Percentiles rank a stretch among this genome's conserved stretches.
Evolutionary conservation across 495 filamentous ascomycete species (phyloP).

Genomic region (Aspergillus homomorphus): DNA sequence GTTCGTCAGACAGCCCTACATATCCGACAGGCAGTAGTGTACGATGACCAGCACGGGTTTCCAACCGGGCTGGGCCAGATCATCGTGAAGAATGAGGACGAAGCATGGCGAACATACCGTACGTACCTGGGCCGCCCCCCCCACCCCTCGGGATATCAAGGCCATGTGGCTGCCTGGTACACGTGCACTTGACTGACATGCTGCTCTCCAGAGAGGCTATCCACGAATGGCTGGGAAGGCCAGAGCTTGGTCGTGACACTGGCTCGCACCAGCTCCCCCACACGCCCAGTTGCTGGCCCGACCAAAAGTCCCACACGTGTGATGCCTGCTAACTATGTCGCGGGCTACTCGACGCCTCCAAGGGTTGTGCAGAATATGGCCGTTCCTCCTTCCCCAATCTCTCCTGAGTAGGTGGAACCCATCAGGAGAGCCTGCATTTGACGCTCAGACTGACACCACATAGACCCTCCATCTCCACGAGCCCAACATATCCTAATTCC

Average conservation of each 20-base stretch:
- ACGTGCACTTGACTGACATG: neutral
- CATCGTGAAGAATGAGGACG: constrained; percentile 48
- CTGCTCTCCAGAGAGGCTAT: constrained; percentile 35
- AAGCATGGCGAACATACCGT: constrained; percentile 49
- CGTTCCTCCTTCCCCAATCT: constrained; percentile 38
- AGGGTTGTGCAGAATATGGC: constrained; percentile 27
- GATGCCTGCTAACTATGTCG: constrained; percentile 24
- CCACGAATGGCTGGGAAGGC: constrained; percentile 46
- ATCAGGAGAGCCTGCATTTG: neutral
- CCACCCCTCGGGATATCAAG: neutral
- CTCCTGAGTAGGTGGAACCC: constrained; percentile 33
- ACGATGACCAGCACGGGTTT: constrained; percentile 46
- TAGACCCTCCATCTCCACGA: constrained; percentile 29
- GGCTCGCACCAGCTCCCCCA: constrained; percentile 42
- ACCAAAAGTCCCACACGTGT: constrained; percentile 39
- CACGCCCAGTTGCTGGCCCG: constrained; percentile 44
- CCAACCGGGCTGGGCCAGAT: constrained; percentile 48
- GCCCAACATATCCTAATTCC: constrained; percentile 26
- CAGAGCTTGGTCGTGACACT: constrained; percentile 45
- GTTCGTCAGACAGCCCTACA: constrained; percentile 47
- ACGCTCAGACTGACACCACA: constrained; percentile 1
- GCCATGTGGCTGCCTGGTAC: neutral
- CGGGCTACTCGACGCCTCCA: constrained; percentile 40
- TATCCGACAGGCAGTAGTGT: constrained; percentile 48
- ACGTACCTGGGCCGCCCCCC: constrained; percentile 11